Evolutionary conservation across 495 filamentous ascomycete species (phyloP), one percentile per base, ranked within the genome.

Genomic region (Trichoderma gamsii): DNA sequence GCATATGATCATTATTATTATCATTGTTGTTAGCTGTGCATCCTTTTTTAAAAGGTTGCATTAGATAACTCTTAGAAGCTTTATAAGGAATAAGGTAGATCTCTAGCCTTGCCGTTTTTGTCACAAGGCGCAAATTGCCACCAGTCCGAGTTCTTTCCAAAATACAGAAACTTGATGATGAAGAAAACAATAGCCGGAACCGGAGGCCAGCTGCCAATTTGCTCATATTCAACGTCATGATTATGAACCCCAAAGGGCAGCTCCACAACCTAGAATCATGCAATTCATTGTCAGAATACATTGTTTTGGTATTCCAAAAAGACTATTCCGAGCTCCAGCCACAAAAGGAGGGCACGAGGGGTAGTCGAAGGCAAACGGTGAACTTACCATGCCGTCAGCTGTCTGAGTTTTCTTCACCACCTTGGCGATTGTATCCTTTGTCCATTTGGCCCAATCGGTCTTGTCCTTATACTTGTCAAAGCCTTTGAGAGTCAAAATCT

Each of bases 211-310:
- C 72, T 35, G 9, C 25, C 69, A 80, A 82, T 0, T 73, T 79
- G 11, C 77, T 65, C 69, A 84, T 79, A 73, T 84, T 76, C 12
- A 73, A 75, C 4, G 76, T 79, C 69, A 82, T 69, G 1, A 71
- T 32, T 27, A 74, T 46, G 43, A 15, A 46, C 43, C 43, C 9
- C 18, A 18, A 46, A 67, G 7, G 74, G 71, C 15, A 79, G 64
- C 32, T 41, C 65, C 23, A 63, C 66, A 41, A 70, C 64, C 72
- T 74, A 38, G 5, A 15, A 27, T 11, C 23, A 41, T 16, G 56
- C 2, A 49, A 9, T 1, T 27, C 12, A 11, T 51, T 52, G 27
- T 67, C 25, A 67, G 27, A 51, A n/a, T 52, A 11, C 23, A 27
- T 52, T 32, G 0, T 49, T 44, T 44, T 21, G 18, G 4, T 8